A percentile compares a stretch with the other conserved stretches of the same genome.
These are phyloP conservation scores for Fomes fomentarius DNA, from an alignment of 1,284 basidiomycete species.

Conservation along the genomic window DNA sequence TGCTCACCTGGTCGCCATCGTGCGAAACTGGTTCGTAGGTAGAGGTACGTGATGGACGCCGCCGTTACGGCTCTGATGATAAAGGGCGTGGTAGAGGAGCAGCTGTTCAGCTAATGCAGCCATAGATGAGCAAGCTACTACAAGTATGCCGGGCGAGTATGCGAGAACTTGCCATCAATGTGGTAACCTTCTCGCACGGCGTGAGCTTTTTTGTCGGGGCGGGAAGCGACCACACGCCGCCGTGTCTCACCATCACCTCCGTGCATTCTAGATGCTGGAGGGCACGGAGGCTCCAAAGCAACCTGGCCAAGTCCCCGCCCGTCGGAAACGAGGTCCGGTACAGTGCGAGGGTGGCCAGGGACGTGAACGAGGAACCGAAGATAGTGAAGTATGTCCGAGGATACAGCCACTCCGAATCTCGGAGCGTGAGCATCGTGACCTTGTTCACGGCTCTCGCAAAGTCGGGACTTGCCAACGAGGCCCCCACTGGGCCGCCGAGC, in stretches of 20 bases:
- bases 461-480: background rate
- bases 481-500: background rate
- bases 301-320: background rate
- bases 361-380: background rate
- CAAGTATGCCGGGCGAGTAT: no score
- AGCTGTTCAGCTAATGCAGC: background rate
- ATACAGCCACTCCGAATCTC: background rate
- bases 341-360: background rate
- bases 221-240: background rate
- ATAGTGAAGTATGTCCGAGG: background rate
- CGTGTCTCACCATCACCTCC: background rate
- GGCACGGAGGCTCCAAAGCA: background rate
- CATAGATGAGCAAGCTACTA: background rate
- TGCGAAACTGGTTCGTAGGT: background rate
- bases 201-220: background rate
- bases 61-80: background rate
- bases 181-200: no score
- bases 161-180: no score
- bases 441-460: background rate
- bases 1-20: background rate
- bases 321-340: background rate
- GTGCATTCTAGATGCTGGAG: background rate
- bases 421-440: background rate
- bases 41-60: background rate
- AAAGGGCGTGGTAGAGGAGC: background rate